phyloP scores from a whole-genome alignment of 257 asterid species.

The Salvia miltiorrhiza region DNA sequence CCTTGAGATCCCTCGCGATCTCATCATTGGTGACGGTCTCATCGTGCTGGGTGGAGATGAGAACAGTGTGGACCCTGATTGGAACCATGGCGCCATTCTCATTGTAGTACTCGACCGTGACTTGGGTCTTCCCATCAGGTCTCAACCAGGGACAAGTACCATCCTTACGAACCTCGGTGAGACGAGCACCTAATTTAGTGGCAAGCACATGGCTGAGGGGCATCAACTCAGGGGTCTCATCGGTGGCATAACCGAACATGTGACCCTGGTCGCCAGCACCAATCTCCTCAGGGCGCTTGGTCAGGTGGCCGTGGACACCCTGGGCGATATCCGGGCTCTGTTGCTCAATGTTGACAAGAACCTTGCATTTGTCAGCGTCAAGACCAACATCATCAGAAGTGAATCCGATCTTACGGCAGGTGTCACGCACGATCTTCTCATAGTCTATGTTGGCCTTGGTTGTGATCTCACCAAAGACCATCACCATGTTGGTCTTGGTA shows the following conservation, averaged over 20 bases:
- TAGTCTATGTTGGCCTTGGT: slow-evolving; percentile 41
- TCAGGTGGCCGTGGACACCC: slow-evolving; percentile 41
- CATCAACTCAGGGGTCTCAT: slow-evolving; percentile 41
- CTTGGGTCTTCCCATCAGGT: slow-evolving; percentile 45
- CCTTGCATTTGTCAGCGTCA: slow-evolving; percentile 43
- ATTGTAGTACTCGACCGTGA: slow-evolving; percentile 34
- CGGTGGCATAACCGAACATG: slow-evolving; percentile 41
- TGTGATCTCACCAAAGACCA: slow-evolving; percentile 43
- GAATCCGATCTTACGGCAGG: slow-evolving; percentile 37
- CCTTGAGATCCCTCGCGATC: slow-evolving; percentile 37
- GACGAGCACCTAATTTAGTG: slow-evolving; percentile 33
- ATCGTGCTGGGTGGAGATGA: slow-evolving; percentile 42
- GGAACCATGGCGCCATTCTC: slow-evolving; percentile 43
- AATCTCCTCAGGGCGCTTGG: slow-evolving; percentile 42
- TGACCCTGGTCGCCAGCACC: slow-evolving; percentile 46
- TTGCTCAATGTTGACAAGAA: slow-evolving; percentile 34
- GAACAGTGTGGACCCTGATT: slow-evolving; percentile 39
- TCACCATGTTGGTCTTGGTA: slow-evolving; percentile 42
- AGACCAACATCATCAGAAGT: slow-evolving; percentile 40
- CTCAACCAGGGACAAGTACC: slow-evolving; percentile 39
- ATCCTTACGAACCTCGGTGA: slow-evolving; percentile 36
- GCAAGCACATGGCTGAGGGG: slow-evolving; percentile 46
- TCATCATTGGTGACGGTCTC: slow-evolving; percentile 42
- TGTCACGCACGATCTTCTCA: slow-evolving; percentile 39
- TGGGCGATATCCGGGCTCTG: slow-evolving; percentile 40